Conservation (phyloP, 2,329 filamentous ascomycete species). For the Escovopsis sp. region DNA sequence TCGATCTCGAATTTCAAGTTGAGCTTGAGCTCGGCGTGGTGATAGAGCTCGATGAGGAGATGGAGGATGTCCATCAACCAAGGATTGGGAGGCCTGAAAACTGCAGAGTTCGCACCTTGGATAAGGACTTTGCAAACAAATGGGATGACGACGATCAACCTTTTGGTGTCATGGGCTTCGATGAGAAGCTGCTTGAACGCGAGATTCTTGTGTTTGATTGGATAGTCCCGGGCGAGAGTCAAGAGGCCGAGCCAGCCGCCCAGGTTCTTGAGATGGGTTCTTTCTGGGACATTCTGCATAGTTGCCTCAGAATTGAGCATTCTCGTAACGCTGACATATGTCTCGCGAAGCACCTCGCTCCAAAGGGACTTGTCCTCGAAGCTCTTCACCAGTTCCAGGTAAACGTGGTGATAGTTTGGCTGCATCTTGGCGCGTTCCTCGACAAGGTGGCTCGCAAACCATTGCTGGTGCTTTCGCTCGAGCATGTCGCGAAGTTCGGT, state of each 20-base stretch:
- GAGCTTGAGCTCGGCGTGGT: conserved; percentile 82
- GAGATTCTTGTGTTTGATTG: conserved; percentile 91
- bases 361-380: conserved; percentile 69
- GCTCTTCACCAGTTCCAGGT: conserved; percentile 74
- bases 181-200: conserved; percentile 92
- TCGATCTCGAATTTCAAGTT: conserved; percentile 99
- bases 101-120: conserved; percentile 69
- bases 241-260: conserved; percentile 87
- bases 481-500: conserved; percentile 66
- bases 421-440: conserved; percentile 95
- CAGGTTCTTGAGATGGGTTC: conserved; percentile 82
- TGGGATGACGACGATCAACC: conserved; percentile 81
- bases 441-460: conserved; percentile 92
- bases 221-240: conserved; percentile 85
- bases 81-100: conserved; percentile 90
- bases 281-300: conserved; percentile 69
- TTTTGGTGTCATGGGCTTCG: conserved; percentile 85
- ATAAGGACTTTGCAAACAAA: conserved; percentile 94
- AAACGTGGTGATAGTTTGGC: conserved; percentile 89
- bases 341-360: conserved; percentile 84
- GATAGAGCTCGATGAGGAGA: conserved; percentile 83
- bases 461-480: conserved; percentile 72
- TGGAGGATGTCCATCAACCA: conserved; percentile 96
- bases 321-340: conserved; percentile 70
- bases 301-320: conserved; percentile 86